phyloP scores from a whole-genome alignment of 495 filamentous ascomycete species.

The Tuber magnatum region DNA sequence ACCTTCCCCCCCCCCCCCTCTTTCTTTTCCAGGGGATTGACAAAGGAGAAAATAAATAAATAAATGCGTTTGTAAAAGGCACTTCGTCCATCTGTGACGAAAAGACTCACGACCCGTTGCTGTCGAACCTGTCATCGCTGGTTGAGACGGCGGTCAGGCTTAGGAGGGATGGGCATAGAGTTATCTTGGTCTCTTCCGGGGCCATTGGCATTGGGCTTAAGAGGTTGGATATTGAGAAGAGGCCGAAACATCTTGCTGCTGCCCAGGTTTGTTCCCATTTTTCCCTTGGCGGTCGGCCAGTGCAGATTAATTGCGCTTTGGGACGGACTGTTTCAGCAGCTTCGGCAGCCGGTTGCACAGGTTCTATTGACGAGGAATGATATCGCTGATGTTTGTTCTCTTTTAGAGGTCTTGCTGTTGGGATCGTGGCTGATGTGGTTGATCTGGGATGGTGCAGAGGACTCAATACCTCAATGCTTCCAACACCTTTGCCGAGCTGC shows the following conservation, averaged over 20 bases:
- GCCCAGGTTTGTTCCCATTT: conserved; percentile 54
- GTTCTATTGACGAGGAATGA: conserved; percentile 94
- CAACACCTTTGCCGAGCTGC: conserved; percentile 80
- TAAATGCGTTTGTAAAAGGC: conserved; percentile 48
- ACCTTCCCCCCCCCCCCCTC: neutral
- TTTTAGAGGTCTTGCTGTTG: neutral
- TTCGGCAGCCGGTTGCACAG: conserved; percentile 84
- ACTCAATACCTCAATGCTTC: conserved; percentile 95
- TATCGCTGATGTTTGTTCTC: conserved; percentile 71
- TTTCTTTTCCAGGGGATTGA: neutral
- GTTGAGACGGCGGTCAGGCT: conserved; percentile 85
- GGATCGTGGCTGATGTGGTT: conserved; percentile 24
- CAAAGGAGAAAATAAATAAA: neutral
- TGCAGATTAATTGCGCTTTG: conserved; percentile 91
- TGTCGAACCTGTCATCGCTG: conserved; percentile 81
- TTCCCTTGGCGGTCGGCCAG: conserved; percentile 68
- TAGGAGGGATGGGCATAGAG: conserved; percentile 82
- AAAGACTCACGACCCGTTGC: conserved; percentile 89
- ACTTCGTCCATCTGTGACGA: conserved; percentile 98
- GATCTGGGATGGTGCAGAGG: conserved; percentile 49
- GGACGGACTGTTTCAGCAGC: conserved; percentile 82
- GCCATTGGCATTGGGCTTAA: conserved; percentile 89
- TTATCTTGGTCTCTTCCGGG: conserved; percentile 91
- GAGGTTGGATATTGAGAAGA: conserved; percentile 79
- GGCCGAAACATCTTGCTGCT: conserved; percentile 78